Percentiles rank a stretch among this genome's conserved stretches.
Conservation (phyloP, 1,284 basidiomycete species). For the Tylopilus sp. region DNA sequence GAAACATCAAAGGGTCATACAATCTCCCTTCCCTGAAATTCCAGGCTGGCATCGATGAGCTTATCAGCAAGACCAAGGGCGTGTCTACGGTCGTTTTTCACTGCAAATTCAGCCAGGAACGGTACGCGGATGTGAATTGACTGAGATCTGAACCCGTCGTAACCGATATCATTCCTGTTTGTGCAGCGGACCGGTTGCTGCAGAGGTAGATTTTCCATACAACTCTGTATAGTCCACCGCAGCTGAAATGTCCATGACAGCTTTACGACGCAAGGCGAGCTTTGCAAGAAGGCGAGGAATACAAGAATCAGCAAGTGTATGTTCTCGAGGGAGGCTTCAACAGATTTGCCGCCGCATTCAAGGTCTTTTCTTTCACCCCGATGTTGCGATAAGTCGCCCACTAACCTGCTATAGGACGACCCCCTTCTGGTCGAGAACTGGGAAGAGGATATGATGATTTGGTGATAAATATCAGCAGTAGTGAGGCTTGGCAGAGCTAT, state of each 20-base stretch:
- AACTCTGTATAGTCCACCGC: conserved; percentile 11
- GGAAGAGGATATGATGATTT: conserved; percentile 44
- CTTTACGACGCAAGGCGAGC: conserved; percentile 62
- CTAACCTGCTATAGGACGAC: conserved; percentile 48
- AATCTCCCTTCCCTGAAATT: conserved; percentile 63
- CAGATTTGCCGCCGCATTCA: conserved; percentile 65
- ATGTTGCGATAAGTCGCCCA: background rate
- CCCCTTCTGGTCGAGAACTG: conserved; percentile 70
- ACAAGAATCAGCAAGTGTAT: conserved; percentile 50
- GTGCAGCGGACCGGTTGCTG: conserved; percentile 68
- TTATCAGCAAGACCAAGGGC: conserved; percentile 59
- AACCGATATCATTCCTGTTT: background rate
- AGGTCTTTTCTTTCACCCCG: conserved; percentile 36
- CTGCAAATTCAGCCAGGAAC: conserved; percentile 67
- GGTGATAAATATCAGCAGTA: conserved; percentile 16
- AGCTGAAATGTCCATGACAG: conserved; percentile 35
- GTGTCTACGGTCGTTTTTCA: conserved; percentile 69
- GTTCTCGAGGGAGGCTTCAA: conserved; percentile 70
- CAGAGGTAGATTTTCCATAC: conserved; percentile 43
- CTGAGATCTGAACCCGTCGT: background rate
- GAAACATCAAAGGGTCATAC: conserved; percentile 64
- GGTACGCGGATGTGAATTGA: conserved; percentile 44
- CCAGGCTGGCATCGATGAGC: conserved; percentile 48
- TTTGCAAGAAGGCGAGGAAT: conserved; percentile 35
- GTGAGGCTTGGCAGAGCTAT: background rate